A percentile compares a stretch with the other conserved stretches of the same genome.
Evolutionary conservation across 1,284 basidiomycete species (phyloP).

Genomic region (Microbotryomycetes sp.): DNA sequence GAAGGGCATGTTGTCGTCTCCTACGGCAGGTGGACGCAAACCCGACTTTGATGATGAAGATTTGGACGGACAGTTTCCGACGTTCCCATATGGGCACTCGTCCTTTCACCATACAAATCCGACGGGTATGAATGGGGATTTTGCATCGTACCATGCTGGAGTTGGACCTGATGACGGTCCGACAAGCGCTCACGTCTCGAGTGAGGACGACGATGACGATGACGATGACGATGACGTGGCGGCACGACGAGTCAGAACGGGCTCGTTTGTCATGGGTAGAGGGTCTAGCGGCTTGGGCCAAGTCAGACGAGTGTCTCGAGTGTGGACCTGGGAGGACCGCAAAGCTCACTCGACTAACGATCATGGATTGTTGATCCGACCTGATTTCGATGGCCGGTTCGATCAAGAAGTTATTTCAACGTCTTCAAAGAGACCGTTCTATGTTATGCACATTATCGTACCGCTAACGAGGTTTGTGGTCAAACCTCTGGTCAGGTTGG

Average conservation of each 20-base stretch:
- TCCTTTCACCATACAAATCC: not conserved
- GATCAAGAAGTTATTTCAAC: not conserved
- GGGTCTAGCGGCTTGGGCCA: not conserved
- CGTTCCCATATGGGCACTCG: constrained; percentile 1
- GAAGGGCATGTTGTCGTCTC: not conserved
- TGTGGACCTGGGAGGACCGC: constrained; percentile 20
- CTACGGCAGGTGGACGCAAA: not conserved
- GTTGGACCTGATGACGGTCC: not conserved
- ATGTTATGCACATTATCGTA: not conserved
- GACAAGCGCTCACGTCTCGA: not conserved
- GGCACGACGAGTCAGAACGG: not conserved
- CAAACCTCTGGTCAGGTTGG: not conserved
- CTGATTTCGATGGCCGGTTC: not conserved
- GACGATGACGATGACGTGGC: not conserved
- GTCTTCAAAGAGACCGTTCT: too few species aligned
- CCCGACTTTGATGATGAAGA: not conserved
- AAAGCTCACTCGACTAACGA: not conserved
- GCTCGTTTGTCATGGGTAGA: not conserved
- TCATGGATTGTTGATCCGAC: not conserved
- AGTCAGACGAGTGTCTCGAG: constrained; percentile 15
- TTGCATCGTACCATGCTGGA: constrained; percentile 1
- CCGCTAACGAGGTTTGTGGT: not conserved
- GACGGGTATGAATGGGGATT: not conserved
- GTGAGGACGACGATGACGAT: not conserved
- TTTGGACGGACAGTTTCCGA: constrained; percentile 10